Evolutionary conservation across 2,329 filamentous ascomycete genomes (phyloP), one percentile per base, ranked within the genome.

Genomic region (Claviceps arundinis): DNA sequence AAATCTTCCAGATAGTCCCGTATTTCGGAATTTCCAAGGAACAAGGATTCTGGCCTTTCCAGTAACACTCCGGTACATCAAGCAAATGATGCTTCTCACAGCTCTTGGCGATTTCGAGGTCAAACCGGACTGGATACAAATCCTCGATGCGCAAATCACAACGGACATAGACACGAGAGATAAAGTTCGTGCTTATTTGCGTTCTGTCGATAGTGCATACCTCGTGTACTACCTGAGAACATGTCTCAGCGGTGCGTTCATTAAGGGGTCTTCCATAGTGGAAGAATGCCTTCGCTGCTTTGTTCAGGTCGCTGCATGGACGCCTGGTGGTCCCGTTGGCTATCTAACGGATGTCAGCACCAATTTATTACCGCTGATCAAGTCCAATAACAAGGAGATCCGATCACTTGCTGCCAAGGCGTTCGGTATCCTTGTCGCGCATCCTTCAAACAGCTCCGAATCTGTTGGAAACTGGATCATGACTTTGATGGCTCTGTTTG

Each of bases 101-200:
- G 75, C 75, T 0, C 64, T 79, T 2, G 62, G 67, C 41, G 67
- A 75, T 48, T 71, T 76, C 52, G 75, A 77, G 9, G 65, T 89
- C 24, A 85, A 91, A 58, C 81, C 85, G 46, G 87, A 91, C 56
- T 97, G 93, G 93, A 85, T 89, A 63, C 76, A 83, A 46, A 84
- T 85, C 58, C 73, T 97, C 2, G 85, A 90, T 58, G 79, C 82
- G 1, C 74, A 85, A 6, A 73, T 93, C 34, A 77, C 81, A 42
- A 86, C 84, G 5, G 85, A 91, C 60, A 75, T 84, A 53, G 70
- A 75, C 46, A 80, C 81, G 11, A 77, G 87, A 42, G 66, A 75
- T 26, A 74, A 74, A 5, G 74, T 89, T 52, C 77, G 74, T 51
- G 61, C 62, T 0, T 80, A 84, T 56, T 61, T 85, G 53, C 60